Evolutionary conservation across 805 yeast species (phyloP).

Genomic region (Yarrowia phangngaensis): DNA sequence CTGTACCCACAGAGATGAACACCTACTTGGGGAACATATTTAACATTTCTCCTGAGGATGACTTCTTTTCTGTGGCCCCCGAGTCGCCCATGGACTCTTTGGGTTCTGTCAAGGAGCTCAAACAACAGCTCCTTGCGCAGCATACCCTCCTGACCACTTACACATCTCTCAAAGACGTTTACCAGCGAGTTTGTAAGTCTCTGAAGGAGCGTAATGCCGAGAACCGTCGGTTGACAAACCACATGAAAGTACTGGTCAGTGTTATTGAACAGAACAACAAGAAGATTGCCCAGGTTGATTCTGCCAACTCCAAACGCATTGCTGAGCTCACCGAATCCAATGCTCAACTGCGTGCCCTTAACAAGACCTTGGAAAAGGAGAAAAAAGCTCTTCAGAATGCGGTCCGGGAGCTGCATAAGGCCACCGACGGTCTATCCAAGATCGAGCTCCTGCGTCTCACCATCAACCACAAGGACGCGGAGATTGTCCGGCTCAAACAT

Average conservation of each 20-base stretch:
- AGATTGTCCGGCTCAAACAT: conserved; percentile 19
- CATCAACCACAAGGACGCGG: conserved; percentile 19
- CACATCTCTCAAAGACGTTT: conserved; percentile 34
- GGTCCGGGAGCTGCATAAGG: conserved; percentile 22
- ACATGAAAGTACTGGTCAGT: conserved; percentile 21
- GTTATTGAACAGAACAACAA: conserved; percentile 19
- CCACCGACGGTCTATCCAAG: conserved; percentile 24
- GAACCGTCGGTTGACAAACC: conserved; percentile 12
- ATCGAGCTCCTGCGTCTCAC: conserved; percentile 22
- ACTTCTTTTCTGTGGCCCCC: conserved; percentile 1
- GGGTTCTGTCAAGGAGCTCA: conserved; percentile 28
- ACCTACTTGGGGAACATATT: conserved; percentile 14
- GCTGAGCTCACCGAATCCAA: no score
- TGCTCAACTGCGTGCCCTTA: conserved; percentile 1
- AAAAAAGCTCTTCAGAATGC: conserved; percentile 25
- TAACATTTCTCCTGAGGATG: conserved; percentile 17
- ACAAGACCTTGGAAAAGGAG: conserved; percentile 11
- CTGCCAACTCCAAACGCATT: neutral
- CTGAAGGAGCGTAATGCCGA: conserved; percentile 27
- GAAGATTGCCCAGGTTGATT: conserved; percentile 10
- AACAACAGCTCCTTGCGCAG: conserved; percentile 31
- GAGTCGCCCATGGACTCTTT: conserved; percentile 17
- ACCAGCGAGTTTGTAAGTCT: conserved; percentile 33
- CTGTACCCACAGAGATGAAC: conserved; percentile 15
- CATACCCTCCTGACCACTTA: conserved; percentile 35